These are phyloP conservation scores for Phytophthora colocasiae DNA, from an alignment of 352 stramenopile genomes.

Conservation along the genomic window DNA sequence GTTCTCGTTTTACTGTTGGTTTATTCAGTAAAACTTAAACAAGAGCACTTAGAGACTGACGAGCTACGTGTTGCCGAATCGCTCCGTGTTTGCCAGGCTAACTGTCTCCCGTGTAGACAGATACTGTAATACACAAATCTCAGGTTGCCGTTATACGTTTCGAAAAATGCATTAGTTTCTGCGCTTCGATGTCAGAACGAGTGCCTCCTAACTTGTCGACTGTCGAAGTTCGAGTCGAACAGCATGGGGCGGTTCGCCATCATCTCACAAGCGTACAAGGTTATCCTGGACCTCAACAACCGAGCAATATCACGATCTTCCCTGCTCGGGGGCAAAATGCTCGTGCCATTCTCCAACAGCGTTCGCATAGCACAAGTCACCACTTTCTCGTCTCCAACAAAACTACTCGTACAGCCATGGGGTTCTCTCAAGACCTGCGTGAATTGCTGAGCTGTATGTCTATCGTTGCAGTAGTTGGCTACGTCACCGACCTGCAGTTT, in stretches of 20 bases:
- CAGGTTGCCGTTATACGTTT: background rate
- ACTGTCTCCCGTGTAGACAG: too few relatives aligned
- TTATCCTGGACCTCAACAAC: conserved; percentile 1
- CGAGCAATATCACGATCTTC: conserved; percentile 2
- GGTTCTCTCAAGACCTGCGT: conserved; percentile 71
- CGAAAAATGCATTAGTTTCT: too few relatives aligned
- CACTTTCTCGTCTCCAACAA: conserved; percentile 4
- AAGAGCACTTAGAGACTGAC: too few relatives aligned
- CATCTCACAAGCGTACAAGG: conserved; percentile 3
- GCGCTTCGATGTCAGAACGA: background rate
- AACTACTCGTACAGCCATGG: conserved; percentile 1
- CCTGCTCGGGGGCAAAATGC: background rate
- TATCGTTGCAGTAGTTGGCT: conserved; percentile 45
- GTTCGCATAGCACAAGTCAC: background rate
- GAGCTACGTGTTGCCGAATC: too few relatives aligned
- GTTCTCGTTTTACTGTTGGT: too few relatives aligned
- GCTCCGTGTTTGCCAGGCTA: too few relatives aligned
- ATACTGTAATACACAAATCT: too few relatives aligned
- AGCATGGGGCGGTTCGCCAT: background rate
- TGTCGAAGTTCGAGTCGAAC: too few relatives aligned
- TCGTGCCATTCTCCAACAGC: conserved; percentile 5
- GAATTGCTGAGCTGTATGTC: conserved; percentile 78
- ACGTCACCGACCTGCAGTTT: conserved; percentile 46
- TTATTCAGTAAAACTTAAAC: too few relatives aligned
- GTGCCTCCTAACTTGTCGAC: too few relatives aligned